Evolutionary conservation across 768 basidiomycete species (phyloP).

Genomic region (Lyophyllum decastes): DNA sequence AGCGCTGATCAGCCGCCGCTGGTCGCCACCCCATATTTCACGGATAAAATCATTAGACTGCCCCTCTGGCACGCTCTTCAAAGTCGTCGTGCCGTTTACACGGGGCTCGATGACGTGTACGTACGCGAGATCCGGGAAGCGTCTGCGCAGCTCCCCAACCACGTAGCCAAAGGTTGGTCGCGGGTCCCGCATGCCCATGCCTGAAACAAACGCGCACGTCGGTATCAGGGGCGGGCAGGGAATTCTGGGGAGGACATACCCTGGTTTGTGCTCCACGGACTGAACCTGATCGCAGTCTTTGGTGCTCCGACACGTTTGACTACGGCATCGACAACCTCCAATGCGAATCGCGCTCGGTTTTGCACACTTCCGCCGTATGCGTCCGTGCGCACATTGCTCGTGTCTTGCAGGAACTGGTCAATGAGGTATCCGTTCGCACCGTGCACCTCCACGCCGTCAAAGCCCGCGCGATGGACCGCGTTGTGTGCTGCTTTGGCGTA

Average conservation of each 20-base stretch:
- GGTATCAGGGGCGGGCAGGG: neutral
- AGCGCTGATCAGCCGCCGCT: conserved; percentile 30
- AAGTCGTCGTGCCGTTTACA: conserved; percentile 12
- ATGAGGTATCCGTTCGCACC: conserved; percentile 48
- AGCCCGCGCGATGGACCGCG: conserved; percentile 58
- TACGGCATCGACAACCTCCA: conserved; percentile 57
- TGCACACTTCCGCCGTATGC: conserved; percentile 70
- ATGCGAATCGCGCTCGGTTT: conserved; percentile 54
- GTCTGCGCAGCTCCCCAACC: conserved; percentile 32
- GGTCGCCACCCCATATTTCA: conserved; percentile 32
- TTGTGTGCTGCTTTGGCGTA: conserved; percentile 58
- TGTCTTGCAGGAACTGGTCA: conserved; percentile 64
- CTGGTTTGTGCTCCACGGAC: conserved; percentile 52
- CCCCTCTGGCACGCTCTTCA: neutral
- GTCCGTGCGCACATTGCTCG: conserved; percentile 61
- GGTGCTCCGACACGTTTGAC: conserved; percentile 51
- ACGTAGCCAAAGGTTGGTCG: conserved; percentile 30
- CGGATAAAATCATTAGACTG: conserved; percentile 37
- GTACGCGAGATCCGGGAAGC: conserved; percentile 43
- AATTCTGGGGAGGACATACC: conserved; percentile 21
- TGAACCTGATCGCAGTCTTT: conserved; percentile 55
- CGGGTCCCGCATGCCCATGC: conserved; percentile 47
- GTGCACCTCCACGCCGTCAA: conserved; percentile 62
- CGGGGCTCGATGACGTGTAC: conserved; percentile 43
- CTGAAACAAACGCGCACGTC: conserved; percentile 10